Conservation (phyloP, 164 flowering plant genomes). For the Pachysandra terminalis region DNA sequence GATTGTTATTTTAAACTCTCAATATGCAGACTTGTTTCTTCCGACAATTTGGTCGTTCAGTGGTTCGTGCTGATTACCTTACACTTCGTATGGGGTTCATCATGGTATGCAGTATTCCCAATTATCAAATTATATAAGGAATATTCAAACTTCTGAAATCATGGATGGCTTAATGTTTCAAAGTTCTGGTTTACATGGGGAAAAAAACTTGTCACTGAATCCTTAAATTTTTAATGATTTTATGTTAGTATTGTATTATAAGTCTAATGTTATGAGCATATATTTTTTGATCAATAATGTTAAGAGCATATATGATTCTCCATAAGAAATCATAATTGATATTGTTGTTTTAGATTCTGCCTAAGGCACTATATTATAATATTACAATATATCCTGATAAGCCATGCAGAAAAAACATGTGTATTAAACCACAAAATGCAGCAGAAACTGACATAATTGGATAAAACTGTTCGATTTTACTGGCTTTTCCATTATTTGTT, state of each 20-base stretch:
- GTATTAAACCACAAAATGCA: too few relatives aligned
- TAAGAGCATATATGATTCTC: too few relatives aligned
- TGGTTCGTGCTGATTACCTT: slow-evolving; percentile 84
- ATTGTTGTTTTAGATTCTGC: too few relatives aligned
- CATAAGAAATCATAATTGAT: too few relatives aligned
- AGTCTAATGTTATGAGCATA: too few relatives aligned
- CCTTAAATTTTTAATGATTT: too few relatives aligned
- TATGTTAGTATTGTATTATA: too few relatives aligned
- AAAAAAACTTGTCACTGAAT: too few relatives aligned
- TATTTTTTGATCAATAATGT: too few relatives aligned
- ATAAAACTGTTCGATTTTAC: neutral
- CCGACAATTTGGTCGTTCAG: slow-evolving; percentile 91
- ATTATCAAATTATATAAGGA: neutral
- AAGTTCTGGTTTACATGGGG: neutral
- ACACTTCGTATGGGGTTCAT: slow-evolving; percentile 90
- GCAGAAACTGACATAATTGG: neutral
- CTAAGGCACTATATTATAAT: too few relatives aligned
- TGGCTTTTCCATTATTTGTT: neutral
- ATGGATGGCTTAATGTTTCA: neutral
- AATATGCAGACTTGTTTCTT: slow-evolving; percentile 80
- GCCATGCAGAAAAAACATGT: too few relatives aligned
- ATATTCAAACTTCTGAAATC: neutral
- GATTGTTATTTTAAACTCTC: neutral
- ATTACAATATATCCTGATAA: too few relatives aligned
- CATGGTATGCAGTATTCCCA: slow-evolving; percentile 41